These are phyloP conservation scores for Dryas integrifolia DNA, from an alignment of 331 rosid species.

Conservation along the genomic window DNA sequence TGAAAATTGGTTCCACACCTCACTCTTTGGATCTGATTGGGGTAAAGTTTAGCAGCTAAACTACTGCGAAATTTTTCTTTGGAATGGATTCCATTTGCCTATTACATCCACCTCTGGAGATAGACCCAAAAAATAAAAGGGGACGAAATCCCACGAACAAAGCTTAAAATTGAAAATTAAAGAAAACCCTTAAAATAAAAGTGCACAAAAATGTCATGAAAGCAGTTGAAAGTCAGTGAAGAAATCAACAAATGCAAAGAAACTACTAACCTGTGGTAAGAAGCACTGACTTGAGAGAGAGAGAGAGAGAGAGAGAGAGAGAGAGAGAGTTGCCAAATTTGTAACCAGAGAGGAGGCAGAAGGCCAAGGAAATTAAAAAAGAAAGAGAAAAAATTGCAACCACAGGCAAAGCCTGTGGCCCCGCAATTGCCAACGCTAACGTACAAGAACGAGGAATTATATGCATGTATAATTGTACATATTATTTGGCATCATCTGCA, in stretches of 20 bases:
- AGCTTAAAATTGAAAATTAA: slow-evolving; percentile 1
- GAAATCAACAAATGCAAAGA: slow-evolving; percentile 16
- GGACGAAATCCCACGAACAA: neutral
- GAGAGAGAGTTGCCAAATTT: neutral
- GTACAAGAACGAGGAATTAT: slow-evolving; percentile 1
- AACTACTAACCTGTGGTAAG: slow-evolving; percentile 15
- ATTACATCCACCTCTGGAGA: neutral
- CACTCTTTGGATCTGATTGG: neutral
- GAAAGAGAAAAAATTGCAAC: slow-evolving; percentile 30
- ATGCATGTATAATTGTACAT: neutral
- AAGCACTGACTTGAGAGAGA: slow-evolving; percentile 1
- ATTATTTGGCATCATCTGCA: neutral
- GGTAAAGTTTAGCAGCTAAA: neutral
- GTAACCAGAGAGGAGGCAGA: neutral
- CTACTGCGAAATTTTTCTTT: neutral
- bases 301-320: neutral
- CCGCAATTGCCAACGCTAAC: slow-evolving; percentile 39
- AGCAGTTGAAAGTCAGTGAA: neutral
- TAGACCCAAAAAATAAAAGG: neutral
- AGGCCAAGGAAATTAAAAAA: slow-evolving; percentile 4
- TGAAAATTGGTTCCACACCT: neutral
- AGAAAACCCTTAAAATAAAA: slow-evolving; percentile 16
- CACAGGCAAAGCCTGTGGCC: slow-evolving; percentile 58
- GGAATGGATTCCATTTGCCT: neutral
- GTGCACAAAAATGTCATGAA: neutral